phyloP scores from a whole-genome alignment of 202 grass and related monocot genomes.

The Setaria italica region DNA sequence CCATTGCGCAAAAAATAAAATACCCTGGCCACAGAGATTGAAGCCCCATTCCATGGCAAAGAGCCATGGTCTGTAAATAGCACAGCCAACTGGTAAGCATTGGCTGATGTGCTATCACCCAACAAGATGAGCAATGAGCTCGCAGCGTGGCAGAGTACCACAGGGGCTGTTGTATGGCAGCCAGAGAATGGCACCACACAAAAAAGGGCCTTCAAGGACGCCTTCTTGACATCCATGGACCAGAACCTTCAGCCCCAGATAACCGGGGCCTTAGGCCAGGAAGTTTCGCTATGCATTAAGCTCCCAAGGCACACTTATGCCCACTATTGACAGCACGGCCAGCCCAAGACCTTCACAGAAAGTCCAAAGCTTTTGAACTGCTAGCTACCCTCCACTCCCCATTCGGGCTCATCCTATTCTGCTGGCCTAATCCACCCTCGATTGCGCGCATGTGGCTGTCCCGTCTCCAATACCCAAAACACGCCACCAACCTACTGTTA shows the following conservation, averaged over 20 bases:
- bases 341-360: not conserved
- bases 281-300: not conserved
- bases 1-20: not conserved
- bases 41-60: not conserved
- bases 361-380: not conserved
- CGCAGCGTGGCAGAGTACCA: not conserved
- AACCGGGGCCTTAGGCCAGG: not conserved
- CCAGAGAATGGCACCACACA: not conserved
- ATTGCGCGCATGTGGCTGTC: not conserved
- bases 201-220: not conserved
- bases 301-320: not conserved
- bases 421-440: not conserved
- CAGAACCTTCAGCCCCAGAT: not conserved
- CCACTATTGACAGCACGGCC: not conserved
- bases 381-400: not conserved
- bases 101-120: not conserved
- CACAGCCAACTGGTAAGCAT: not conserved
- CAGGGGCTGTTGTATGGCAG: not conserved
- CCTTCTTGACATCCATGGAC: not conserved
- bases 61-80: not conserved
- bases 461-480: not conserved
- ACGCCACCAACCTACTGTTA: not conserved
- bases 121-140: not conserved
- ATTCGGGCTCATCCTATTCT: not conserved
- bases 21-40: not conserved